Conservation (phyloP, 31 red algal species). For the Porphyra umbilicalis region DNA sequence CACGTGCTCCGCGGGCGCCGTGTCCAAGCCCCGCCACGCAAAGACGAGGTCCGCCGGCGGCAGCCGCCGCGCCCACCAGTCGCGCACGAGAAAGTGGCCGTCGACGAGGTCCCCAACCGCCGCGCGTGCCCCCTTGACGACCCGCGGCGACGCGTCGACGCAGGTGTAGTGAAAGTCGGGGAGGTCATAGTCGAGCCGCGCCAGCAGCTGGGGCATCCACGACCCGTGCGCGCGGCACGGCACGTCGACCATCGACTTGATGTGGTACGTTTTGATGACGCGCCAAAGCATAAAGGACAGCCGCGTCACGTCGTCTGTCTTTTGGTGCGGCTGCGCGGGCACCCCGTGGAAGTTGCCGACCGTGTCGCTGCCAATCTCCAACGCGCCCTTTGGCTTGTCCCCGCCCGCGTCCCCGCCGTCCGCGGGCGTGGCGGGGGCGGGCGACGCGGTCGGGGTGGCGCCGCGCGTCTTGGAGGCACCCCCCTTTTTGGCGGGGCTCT, state of each 20-base stretch:
- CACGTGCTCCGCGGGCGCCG: conserved; percentile 3
- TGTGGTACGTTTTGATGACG: conserved; percentile 19
- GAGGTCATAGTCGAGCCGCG: neutral
- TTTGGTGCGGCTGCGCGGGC: neutral
- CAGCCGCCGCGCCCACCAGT: conserved; percentile 7
- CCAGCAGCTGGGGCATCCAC: conserved; percentile 28
- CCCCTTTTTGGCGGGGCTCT: neutral
- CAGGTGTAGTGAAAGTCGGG: conserved; percentile 8
- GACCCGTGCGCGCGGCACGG: conserved; percentile 30
- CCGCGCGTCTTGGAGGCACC: too few species aligned
- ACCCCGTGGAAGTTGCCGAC: neutral
- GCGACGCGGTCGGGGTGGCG: too few species aligned
- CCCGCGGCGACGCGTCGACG: conserved; percentile 2
- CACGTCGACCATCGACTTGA: conserved; percentile 25
- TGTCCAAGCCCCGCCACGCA: conserved; percentile 10
- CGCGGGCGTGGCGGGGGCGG: too few species aligned
- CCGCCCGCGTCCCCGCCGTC: neutral
- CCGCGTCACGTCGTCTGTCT: conserved; percentile 12
- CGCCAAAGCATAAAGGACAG: conserved; percentile 25
- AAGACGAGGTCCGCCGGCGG: conserved; percentile 15
- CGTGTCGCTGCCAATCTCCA: neutral
- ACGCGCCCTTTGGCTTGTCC: neutral
- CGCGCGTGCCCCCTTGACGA: neutral
- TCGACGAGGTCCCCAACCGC: neutral
- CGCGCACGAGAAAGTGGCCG: neutral